Base-by-base conservation (phyloP, 164 flowering plant species). In the Cinnamomum chago region DNA sequence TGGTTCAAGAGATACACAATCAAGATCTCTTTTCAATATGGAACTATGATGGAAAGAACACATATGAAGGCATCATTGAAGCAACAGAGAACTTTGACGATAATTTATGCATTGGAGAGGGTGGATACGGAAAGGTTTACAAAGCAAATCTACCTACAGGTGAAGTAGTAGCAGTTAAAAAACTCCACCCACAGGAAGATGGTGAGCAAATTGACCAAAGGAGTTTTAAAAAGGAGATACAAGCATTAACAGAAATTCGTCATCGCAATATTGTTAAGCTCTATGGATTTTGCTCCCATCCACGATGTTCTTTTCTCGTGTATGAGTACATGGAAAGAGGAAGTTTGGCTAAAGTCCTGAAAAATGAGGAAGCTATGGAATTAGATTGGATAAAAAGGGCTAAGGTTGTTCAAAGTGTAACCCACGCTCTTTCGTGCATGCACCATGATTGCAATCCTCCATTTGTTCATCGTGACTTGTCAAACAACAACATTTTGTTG, bases 211-310 rank as follows among this genome's bases (percentile, higher is more conserved):
- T 18, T 14, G 70, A 47, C 22, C 40, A n/a, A 51, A 23, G 27
- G 70, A 86, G 88, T 65, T 90, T 90, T 50, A 78, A 80, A 79
- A 90, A 81, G 30, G 94, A 90, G 79, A 87, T 90, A 1, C 76
- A 78, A 18, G 68, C 81, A 7, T 62, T 90, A 68, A 90, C 88
- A 27, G 82, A 85, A 50, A 76, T 82, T 1, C 71, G 89, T 67
- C 94, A 90, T 80, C 76, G 90, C 25, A 90, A 90, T 30, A 88
- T 90, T 30, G 82, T 90, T 27, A 87, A 85, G 82, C 83, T 86
- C 9, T 73, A 80, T 70, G 94, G 91, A 17, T 90, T 75, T 72
- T 90, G 91, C 70, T 82, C 88, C 4, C 76, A 65, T 62, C 35
- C 71, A 11, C 84, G 83, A 1, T 58, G 47, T 58, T 70, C 85